Evolutionary conservation across 768 basidiomycete genomes (phyloP).

Genomic region (Amanita rubescens): DNA sequence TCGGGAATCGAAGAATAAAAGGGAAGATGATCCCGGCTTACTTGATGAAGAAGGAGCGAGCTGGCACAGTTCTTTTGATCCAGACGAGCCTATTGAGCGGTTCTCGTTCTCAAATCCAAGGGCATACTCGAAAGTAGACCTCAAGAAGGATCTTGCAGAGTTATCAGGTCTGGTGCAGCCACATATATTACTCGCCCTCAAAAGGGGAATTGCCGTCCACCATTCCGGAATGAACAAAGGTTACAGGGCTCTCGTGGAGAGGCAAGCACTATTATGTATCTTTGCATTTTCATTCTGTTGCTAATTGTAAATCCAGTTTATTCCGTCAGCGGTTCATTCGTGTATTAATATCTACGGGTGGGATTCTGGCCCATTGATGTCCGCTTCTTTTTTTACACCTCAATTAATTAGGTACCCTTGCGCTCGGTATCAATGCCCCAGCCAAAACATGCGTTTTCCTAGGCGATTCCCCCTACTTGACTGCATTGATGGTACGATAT

Average conservation of each 20-base stretch:
- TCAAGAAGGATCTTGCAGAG: slow-evolving; percentile 38
- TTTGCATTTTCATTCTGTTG: neutral
- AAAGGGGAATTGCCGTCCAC: slow-evolving; percentile 60
- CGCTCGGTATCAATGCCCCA: slow-evolving; percentile 71
- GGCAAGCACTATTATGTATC: slow-evolving; percentile 47
- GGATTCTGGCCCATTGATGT: neutral
- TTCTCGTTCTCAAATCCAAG: slow-evolving; percentile 51
- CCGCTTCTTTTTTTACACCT: too few relatives aligned
- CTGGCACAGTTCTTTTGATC: slow-evolving; percentile 54
- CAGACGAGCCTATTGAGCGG: slow-evolving; percentile 44
- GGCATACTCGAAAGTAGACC: slow-evolving; percentile 37
- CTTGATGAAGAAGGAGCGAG: slow-evolving; percentile 12
- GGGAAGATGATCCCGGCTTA: slow-evolving; percentile 18
- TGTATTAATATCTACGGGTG: slow-evolving; percentile 62
- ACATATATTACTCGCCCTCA: slow-evolving; percentile 40
- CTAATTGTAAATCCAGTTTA: slow-evolving; percentile 25
- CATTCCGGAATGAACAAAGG: slow-evolving; percentile 62
- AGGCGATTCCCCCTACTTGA: slow-evolving; percentile 53
- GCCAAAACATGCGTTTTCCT: slow-evolving; percentile 59
- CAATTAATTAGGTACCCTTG: slow-evolving; percentile 46
- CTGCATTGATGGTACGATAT: slow-evolving; percentile 48
- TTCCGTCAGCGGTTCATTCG: slow-evolving; percentile 58
- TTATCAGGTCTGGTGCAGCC: slow-evolving; percentile 29
- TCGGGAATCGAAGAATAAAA: slow-evolving; percentile 30
- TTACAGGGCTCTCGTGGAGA: slow-evolving; percentile 19